phyloP scores from a whole-genome alignment of 306 rosid species.

The Crataegus laevigata region DNA sequence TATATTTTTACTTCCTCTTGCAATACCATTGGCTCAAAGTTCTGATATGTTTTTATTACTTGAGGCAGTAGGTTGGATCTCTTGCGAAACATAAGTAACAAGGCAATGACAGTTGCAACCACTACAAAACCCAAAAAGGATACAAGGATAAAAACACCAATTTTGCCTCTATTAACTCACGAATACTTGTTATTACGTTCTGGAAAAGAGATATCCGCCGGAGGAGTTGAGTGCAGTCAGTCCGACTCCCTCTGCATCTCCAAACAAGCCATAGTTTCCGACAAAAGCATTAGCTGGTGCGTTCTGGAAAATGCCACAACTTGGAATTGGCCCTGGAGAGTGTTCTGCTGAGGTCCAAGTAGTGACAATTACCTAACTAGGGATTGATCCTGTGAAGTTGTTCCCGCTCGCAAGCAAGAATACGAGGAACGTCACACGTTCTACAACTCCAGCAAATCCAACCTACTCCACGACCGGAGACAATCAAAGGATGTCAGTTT shows the following conservation, averaged over 20 bases:
- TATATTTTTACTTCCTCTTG: neutral
- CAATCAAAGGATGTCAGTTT: neutral
- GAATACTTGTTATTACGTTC: too few relatives aligned
- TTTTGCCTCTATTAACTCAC: too few relatives aligned
- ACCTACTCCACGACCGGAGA: neutral
- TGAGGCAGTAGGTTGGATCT: neutral
- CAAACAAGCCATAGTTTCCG: neutral
- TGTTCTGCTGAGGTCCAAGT: slow-evolving; percentile 50
- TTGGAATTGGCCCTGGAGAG: slow-evolving; percentile 10
- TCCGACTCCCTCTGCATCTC: neutral
- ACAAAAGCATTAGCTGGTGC: neutral
- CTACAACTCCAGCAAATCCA: neutral
- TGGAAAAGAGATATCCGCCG: too few relatives aligned
- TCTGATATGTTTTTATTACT: too few relatives aligned
- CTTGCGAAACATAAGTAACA: too few relatives aligned
- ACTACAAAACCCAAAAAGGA: neutral
- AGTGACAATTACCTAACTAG: neutral
- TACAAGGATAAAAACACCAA: too few relatives aligned
- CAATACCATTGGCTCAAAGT: neutral
- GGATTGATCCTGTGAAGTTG: too few relatives aligned
- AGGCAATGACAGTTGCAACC: neutral
- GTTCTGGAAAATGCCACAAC: neutral
- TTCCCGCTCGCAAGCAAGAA: too few relatives aligned
- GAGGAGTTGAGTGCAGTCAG: neutral
- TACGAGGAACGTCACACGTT: neutral